Conservation (phyloP, 345 rosid genomes). For the Capsella bursapastoris region DNA sequence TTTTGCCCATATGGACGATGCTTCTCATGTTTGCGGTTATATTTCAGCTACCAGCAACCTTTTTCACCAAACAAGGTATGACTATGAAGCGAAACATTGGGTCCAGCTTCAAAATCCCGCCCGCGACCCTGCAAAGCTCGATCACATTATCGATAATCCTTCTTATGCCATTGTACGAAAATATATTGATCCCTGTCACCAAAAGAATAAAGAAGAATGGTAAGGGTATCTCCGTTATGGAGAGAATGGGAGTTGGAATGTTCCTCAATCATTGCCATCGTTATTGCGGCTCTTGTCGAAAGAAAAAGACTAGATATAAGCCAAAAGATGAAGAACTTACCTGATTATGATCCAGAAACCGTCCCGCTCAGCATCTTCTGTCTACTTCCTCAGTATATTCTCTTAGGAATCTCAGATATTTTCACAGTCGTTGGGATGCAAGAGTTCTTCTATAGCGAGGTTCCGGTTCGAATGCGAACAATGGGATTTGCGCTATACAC, state of each 20-base stretch:
- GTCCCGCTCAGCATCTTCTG: slow-evolving; percentile 51
- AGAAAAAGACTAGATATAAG: slow-evolving; percentile 55
- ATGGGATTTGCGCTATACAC: slow-evolving; percentile 80
- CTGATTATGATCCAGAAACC: slow-evolving; percentile 40
- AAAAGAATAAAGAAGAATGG: slow-evolving; percentile 49
- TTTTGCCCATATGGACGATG: slow-evolving; percentile 88
- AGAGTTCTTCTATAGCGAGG: slow-evolving; percentile 80
- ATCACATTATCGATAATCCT: slow-evolving; percentile 78
- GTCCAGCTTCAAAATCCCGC: slow-evolving; percentile 71
- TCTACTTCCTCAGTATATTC: slow-evolving; percentile 76
- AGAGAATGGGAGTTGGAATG: slow-evolving; percentile 85
- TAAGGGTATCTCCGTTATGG: slow-evolving; percentile 62
- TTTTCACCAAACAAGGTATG: slow-evolving; percentile 89
- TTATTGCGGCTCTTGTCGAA: slow-evolving; percentile 72
- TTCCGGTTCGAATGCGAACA: slow-evolving; percentile 72
- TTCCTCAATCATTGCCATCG: slow-evolving; percentile 69
- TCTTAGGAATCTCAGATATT: slow-evolving; percentile 72
- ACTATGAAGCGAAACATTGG: slow-evolving; percentile 74
- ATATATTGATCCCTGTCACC: slow-evolving; percentile 57
- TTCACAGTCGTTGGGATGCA: slow-evolving; percentile 93
- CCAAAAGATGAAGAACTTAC: slow-evolving; percentile 16
- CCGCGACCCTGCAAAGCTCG: slow-evolving; percentile 82
- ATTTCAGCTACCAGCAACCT: slow-evolving; percentile 83
- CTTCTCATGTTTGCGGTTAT: slow-evolving; percentile 87
- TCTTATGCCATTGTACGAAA: slow-evolving; percentile 83